These are phyloP conservation scores for Paxillus involutus DNA, from an alignment of 768 basidiomycete species.

Conservation along the genomic window DNA sequence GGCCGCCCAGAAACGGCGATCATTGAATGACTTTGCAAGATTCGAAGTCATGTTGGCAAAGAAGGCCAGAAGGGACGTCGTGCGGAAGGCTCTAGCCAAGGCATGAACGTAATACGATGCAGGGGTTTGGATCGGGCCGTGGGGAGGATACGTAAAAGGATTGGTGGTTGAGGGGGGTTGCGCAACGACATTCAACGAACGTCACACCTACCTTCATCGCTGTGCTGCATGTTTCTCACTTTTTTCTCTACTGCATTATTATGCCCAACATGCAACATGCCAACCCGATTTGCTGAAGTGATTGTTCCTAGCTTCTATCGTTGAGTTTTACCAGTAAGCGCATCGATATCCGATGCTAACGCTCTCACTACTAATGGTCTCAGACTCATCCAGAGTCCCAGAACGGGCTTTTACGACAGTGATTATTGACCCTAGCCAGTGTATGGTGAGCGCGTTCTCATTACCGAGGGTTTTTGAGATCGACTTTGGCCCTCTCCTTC, in stretches of 20 bases:
- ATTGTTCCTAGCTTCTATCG: no score
- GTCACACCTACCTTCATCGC: not conserved
- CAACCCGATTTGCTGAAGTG: no score
- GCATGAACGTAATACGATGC: constrained; percentile 10
- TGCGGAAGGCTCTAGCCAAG: constrained; percentile 59
- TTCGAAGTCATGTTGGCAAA: constrained; percentile 88
- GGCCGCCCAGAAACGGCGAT: constrained; percentile 69
- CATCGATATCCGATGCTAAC: no score
- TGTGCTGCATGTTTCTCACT: not conserved
- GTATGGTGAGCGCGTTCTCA: no score
- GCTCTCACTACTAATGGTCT: no score
- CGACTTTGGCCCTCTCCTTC: no score
- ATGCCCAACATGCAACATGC: constrained; percentile 3
- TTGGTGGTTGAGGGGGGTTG: not conserved
- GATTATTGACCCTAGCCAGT: no score
- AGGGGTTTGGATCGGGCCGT: not conserved
- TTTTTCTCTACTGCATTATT: not conserved
- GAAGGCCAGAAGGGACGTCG: constrained; percentile 80
- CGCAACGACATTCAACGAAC: not conserved
- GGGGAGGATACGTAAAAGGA: not conserved
- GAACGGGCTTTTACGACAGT: not conserved
- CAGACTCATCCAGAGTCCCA: no score
- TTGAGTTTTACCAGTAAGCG: no score
- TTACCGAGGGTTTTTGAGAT: no score
- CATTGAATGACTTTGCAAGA: constrained; percentile 87